Conservation (phyloP, 345 rosid genomes). For the Draba incana region DNA sequence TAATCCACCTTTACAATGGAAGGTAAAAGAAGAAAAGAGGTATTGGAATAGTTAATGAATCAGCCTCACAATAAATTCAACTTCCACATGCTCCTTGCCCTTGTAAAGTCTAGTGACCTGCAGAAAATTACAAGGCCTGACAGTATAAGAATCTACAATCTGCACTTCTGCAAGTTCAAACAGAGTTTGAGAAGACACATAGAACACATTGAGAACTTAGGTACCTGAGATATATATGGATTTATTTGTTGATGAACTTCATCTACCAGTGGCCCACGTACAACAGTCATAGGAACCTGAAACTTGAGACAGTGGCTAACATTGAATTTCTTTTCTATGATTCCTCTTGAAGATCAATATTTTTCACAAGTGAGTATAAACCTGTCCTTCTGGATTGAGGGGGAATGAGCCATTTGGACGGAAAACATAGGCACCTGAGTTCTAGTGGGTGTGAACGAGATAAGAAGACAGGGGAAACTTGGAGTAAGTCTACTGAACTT, state of each 20-base stretch:
- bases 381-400: conserved; percentile 68
- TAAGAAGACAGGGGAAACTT: conserved; percentile 34
- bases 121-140: conserved; percentile 27
- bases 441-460: conserved; percentile 47
- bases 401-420: conserved; percentile 85
- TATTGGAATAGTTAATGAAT: conserved; percentile 25
- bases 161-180: conserved; percentile 23
- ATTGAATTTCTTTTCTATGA: conserved; percentile 12
- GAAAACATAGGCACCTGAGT: conserved; percentile 89
- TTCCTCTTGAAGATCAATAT: conserved; percentile 10
- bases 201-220: conserved; percentile 9
- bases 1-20: conserved; percentile 8
- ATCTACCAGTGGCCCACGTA: conserved; percentile 73
- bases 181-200: conserved; percentile 1
- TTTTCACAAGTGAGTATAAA: conserved; percentile 38
- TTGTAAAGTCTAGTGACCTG: conserved; percentile 85
- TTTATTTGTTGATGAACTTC: conserved; percentile 87
- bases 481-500: conserved; percentile 26
- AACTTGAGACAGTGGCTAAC: conserved; percentile 34
- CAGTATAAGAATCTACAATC: conserved; percentile 22
- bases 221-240: conserved; percentile 91
- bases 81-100: conserved; percentile 90
- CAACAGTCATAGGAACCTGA: conserved; percentile 70
- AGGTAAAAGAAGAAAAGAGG: conserved; percentile 15
- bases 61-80: conserved; percentile 82